Evolutionary conservation across 2,329 filamentous ascomycete species (phyloP).

Genomic region (Penicillium nordicum): DNA sequence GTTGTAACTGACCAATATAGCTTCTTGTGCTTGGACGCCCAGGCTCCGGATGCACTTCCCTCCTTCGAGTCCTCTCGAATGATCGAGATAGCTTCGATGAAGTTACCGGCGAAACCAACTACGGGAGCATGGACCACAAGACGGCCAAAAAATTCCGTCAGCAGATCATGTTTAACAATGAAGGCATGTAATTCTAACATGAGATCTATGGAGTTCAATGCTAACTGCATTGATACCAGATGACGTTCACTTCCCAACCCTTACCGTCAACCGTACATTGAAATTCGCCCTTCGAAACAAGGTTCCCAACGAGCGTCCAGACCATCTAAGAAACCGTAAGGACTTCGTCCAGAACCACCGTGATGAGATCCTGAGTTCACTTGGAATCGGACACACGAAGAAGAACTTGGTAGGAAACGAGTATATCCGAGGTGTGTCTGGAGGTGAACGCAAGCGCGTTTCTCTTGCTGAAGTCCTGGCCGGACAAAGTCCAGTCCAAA

Average conservation of each 20-base stretch:
- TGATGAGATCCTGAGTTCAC: slow-evolving; percentile 32
- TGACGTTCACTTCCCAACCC: slow-evolving; percentile 69
- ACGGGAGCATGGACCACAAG: slow-evolving; percentile 53
- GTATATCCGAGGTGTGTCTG: slow-evolving; percentile 63
- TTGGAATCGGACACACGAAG: slow-evolving; percentile 49
- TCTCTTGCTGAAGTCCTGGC: slow-evolving; percentile 59
- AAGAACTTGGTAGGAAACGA: slow-evolving; percentile 66
- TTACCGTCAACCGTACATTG: slow-evolving; percentile 71
- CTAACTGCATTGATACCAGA: slow-evolving; percentile 33
- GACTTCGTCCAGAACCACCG: slow-evolving; percentile 31
- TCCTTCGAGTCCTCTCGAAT: slow-evolving; percentile 67
- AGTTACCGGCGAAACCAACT: slow-evolving; percentile 52
- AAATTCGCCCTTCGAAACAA: slow-evolving; percentile 63
- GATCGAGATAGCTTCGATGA: slow-evolving; percentile 57
- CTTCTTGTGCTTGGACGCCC: slow-evolving; percentile 65
- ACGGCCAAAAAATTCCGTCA: slow-evolving; percentile 43
- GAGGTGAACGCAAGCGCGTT: slow-evolving; percentile 66
- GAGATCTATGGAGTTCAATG: no score
- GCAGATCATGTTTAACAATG: slow-evolving; percentile 66
- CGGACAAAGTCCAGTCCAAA: slow-evolving; percentile 54
- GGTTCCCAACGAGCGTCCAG: slow-evolving; percentile 28
- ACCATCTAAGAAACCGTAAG: slow-evolving; percentile 22
- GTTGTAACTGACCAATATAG: slow-evolving; percentile 29
- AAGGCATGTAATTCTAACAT: slow-evolving; percentile 36
- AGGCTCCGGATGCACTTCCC: slow-evolving; percentile 66